These are phyloP conservation scores for Nicotiana sylvestris DNA, from an alignment of 257 asterid genomes.

Conservation along the genomic window DNA sequence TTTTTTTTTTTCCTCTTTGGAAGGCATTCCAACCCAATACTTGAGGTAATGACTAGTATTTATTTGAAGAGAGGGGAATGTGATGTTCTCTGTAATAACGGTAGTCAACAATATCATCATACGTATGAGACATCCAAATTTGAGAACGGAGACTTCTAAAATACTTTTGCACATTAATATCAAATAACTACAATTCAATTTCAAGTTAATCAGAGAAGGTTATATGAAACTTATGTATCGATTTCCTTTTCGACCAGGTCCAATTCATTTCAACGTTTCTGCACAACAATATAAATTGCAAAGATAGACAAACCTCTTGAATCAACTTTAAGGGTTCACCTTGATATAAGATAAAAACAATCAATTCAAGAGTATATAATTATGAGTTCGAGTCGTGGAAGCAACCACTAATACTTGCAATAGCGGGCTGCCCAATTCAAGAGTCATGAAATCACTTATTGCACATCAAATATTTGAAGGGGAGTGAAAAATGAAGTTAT, in stretches of 20 bases:
- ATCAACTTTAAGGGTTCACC: background rate
- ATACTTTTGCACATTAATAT: background rate
- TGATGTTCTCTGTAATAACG: too few species aligned
- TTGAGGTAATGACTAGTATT: too few species aligned
- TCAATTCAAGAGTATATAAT: background rate
- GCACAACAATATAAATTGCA: background rate
- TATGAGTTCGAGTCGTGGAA: too few species aligned
- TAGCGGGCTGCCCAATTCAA: background rate
- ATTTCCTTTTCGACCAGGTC: background rate
- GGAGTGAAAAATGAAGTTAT: background rate
- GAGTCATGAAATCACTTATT: background rate
- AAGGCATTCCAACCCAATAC: too few species aligned
- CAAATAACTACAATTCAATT: background rate
- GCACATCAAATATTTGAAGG: too few species aligned
- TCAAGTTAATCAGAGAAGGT: background rate
- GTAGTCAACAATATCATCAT: too few species aligned
- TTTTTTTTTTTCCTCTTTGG: too few species aligned
- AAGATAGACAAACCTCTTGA: background rate
- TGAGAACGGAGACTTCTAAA: background rate
- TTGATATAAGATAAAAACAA: background rate
- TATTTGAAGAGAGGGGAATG: too few species aligned
- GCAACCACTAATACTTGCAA: too few species aligned
- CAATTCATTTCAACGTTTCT: background rate
- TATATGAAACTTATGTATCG: background rate
- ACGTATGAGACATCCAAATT: background rate